Evolutionary conservation across 2,329 filamentous ascomycete species (phyloP).

Genomic region (Xylariomycetidae sp.): DNA sequence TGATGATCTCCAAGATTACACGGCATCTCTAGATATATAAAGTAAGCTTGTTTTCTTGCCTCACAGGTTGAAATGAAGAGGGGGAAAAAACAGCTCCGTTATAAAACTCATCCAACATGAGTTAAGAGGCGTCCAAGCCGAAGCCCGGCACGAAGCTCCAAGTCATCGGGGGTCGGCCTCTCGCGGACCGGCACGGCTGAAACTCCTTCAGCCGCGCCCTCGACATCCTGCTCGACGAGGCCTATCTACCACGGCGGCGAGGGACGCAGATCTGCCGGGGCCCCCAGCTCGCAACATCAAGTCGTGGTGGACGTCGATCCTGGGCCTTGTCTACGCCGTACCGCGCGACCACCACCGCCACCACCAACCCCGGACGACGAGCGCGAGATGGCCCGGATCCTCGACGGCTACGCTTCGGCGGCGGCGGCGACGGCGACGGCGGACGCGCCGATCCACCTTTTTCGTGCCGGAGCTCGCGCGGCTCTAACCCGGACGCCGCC

Average conservation of each 20-base stretch:
- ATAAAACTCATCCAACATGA: no score
- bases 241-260: slow-evolving; percentile 19
- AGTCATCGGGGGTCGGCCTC: slow-evolving; percentile 21
- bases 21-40: no score
- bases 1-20: no score
- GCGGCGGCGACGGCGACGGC: no score
- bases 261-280: slow-evolving; percentile 18
- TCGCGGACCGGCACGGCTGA: slow-evolving; percentile 19
- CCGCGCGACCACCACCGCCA: slow-evolving; percentile 3
- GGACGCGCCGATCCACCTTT: slow-evolving; percentile 19
- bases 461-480: slow-evolving; percentile 23
- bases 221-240: slow-evolving; percentile 18
- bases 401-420: slow-evolving; percentile 25
- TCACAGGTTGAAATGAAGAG: no score
- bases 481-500: slow-evolving; percentile 25
- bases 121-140: slow-evolving; percentile 19
- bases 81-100: no score
- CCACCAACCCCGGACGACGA: no score
- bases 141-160: slow-evolving; percentile 15
- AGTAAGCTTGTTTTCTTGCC: no score
- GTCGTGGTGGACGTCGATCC: slow-evolving; percentile 16
- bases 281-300: slow-evolving; percentile 12
- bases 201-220: slow-evolving; percentile 21
- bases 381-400: slow-evolving; percentile 9
- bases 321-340: slow-evolving; percentile 14